These are phyloP conservation scores for Lophium mytilinum DNA, from an alignment of 495 filamentous ascomycete genomes.

Conservation along the genomic window DNA sequence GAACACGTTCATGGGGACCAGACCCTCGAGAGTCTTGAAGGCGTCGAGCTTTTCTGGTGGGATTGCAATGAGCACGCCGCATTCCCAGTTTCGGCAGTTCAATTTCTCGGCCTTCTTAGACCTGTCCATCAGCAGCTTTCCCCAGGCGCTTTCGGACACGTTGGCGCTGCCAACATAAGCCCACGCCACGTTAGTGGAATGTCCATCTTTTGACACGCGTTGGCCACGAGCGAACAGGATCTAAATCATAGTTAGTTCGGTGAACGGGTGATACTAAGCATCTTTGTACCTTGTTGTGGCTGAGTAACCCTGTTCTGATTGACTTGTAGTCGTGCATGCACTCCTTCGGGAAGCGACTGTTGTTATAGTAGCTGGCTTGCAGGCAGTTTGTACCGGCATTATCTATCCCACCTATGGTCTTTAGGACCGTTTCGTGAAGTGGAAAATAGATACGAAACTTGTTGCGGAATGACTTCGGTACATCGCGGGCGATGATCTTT, in stretches of 20 bases:
- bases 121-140: conserved; percentile 61
- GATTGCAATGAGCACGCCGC: conserved; percentile 68
- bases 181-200: conserved; percentile 43
- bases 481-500: conserved; percentile 15
- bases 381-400: conserved; percentile 74
- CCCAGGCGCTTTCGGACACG: conserved; percentile 88
- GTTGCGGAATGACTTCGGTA: conserved; percentile 37
- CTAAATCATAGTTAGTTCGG: conserved; percentile 9
- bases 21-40: background rate
- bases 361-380: conserved; percentile 57
- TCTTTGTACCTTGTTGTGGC: conserved; percentile 71
- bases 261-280: background rate
- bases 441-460: conserved; percentile 77
- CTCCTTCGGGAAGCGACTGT: conserved; percentile 56
- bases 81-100: conserved; percentile 93
- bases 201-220: conserved; percentile 5
- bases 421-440: conserved; percentile 58
- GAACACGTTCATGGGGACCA: conserved; percentile 46
- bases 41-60: conserved; percentile 7
- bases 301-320: conserved; percentile 56
- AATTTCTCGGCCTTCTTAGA: conserved; percentile 57
- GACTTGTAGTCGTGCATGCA: conserved; percentile 69
- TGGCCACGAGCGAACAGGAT: conserved; percentile 58
- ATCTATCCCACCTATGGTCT: conserved; percentile 42
- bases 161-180: conserved; percentile 92